Conservation (phyloP, 495 filamentous ascomycete genomes). For the Xylaria scruposa region DNA sequence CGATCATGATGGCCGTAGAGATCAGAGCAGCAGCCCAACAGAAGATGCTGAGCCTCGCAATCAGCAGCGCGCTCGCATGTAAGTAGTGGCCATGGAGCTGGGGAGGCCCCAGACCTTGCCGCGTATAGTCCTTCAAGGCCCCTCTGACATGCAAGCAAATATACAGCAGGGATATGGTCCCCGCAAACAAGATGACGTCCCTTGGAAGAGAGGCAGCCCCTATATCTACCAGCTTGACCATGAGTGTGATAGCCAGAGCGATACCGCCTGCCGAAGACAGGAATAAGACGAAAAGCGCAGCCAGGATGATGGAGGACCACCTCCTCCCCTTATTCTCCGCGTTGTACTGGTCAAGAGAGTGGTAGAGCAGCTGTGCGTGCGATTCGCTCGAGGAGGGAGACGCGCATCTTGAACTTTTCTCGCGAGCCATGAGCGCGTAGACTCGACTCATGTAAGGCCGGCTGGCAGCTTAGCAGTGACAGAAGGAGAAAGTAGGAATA, state of each 20-base stretch:
- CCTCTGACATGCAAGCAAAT: slow-evolving; percentile 39
- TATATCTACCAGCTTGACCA: slow-evolving; percentile 31
- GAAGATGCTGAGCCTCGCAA: slow-evolving; percentile 37
- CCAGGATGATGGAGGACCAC: slow-evolving; percentile 36
- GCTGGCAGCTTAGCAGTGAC: slow-evolving; percentile 18
- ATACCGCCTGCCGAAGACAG: slow-evolving; percentile 34
- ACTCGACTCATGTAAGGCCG: slow-evolving; percentile 24
- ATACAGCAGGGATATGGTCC: slow-evolving; percentile 34
- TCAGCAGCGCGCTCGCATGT: slow-evolving; percentile 41
- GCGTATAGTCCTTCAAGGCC: slow-evolving; percentile 31
- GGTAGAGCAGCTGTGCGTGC: slow-evolving; percentile 35
- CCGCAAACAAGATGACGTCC: slow-evolving; percentile 37
- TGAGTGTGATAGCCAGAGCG: slow-evolving; percentile 31
- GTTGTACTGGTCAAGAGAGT: slow-evolving; percentile 39
- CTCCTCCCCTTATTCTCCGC: slow-evolving; percentile 28
- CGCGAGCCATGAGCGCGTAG: slow-evolving; percentile 33
- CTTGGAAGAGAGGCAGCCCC: slow-evolving; percentile 34
- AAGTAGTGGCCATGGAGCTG: slow-evolving; percentile 37
- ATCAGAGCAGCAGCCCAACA: slow-evolving; percentile 37
- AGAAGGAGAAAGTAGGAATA: background rate
- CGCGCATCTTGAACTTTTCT: background rate
- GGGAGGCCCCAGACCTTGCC: slow-evolving; percentile 31
- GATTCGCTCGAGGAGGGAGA: slow-evolving; percentile 15
- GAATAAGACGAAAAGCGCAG: slow-evolving; percentile 35
- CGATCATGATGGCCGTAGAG: slow-evolving; percentile 35